Conservation (phyloP, 2,329 filamentous ascomycete species). For the Fusarium compactum region DNA sequence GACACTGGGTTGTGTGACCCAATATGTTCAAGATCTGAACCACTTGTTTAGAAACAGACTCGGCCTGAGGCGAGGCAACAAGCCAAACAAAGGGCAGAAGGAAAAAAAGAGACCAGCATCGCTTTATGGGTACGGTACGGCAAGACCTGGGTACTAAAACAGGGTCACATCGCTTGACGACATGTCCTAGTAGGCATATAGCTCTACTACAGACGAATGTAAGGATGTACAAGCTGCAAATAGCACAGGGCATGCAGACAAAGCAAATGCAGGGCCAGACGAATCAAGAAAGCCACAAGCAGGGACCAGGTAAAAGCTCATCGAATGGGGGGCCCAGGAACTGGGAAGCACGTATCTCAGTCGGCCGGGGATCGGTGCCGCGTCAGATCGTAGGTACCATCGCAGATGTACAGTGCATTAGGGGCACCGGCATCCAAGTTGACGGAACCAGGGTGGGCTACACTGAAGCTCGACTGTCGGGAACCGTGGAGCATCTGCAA, state of each 20-base stretch:
- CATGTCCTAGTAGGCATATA: conserved; percentile 31
- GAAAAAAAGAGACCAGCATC: conserved; percentile 33
- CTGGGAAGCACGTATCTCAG: conserved; percentile 32
- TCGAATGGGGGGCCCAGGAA: conserved; percentile 30
- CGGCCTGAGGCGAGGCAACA: conserved; percentile 50
- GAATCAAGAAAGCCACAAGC: conserved; percentile 35
- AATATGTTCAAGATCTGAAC: conserved; percentile 54
- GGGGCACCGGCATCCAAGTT: conserved; percentile 50
- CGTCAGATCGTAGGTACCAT: conserved; percentile 45
- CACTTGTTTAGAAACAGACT: conserved; percentile 52
- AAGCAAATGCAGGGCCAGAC: conserved; percentile 38
- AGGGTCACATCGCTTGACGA: conserved; percentile 40
- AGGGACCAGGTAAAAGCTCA: conserved; percentile 34
- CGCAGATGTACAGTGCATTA: conserved; percentile 28
- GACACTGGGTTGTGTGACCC: conserved; percentile 51
- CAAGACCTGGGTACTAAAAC: conserved; percentile 36
- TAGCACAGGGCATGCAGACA: conserved; percentile 28
- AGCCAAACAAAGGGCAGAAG: conserved; percentile 42
- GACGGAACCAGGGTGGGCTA: conserved; percentile 49
- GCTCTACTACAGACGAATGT: conserved; percentile 18
- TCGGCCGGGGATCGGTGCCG: conserved; percentile 37
- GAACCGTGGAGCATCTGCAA: conserved; percentile 48
- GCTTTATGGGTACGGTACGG: conserved; percentile 46
- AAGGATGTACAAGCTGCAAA: conserved; percentile 26
- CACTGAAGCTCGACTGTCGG: conserved; percentile 45